Evolutionary conservation across 208 protist genomes (phyloP), one percentile per base, ranked within the genome.

Genomic region (Trypanosoma brucei): DNA sequence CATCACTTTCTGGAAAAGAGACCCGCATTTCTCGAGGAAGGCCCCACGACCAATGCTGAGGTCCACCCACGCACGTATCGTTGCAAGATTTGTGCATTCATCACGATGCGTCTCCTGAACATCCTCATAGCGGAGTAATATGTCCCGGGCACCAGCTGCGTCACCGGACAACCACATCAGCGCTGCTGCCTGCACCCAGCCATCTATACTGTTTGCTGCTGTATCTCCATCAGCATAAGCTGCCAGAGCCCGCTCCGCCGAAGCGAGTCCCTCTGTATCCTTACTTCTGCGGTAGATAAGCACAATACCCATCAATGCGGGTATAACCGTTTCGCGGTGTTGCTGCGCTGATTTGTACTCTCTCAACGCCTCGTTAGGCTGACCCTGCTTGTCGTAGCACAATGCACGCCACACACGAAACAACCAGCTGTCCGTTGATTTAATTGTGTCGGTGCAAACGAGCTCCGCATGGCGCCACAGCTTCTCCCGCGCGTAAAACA

Each of bases 401-500:
- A 92, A 68, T 13, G 72, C 83, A 3, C 78, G 75, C 89, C 92
- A 97, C 35, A 95, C 83, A 22, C 85, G 81, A 44, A 97, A 93
- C 31, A 92, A 45, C 63, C 78, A 80, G 62, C 93, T 87, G 62
- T 94, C 86, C 14, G 70, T 80, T 9, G 80, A 60, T n/a, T 84
- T 78, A 39, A 90, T 80, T n/a, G 74, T 78, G n/a, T 72, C 62
- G 1, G 64, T 65, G 62, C 83, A 90, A 22, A 94, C 70, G 54
- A 87, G 59, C 62, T 94, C 84, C n/a, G 83, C 88, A 63, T 94
- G 88, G 14, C 78, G 80, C 88, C 88, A 94, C 58, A 87, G 81
- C 63, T 79, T 71, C 68, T 94, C 84, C 9, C 88, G 79, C 46
- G 86, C 76, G 50, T 89, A 92, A 61, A 86, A 94, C 74, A 88